Evolutionary conservation across 805 yeast species (phyloP), one percentile per base, ranked within the genome.

Genomic region (Kurtzmaniella fragi): DNA sequence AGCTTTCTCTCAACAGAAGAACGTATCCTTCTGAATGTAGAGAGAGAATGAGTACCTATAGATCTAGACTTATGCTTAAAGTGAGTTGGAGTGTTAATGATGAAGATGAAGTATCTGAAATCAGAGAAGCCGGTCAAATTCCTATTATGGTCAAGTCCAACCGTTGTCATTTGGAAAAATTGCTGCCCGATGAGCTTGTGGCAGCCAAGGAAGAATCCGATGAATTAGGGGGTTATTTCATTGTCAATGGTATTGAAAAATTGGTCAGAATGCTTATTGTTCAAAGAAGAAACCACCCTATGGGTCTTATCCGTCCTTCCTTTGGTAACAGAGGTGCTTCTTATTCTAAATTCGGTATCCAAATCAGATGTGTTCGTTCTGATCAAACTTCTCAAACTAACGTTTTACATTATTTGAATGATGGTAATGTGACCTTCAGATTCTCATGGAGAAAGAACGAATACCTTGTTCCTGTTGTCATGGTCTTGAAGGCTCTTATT

Each of bases 341-440:
- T 6, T 93, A 93, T 66, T 71, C 96, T 31, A 80, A 81, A 43
- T 93, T 65, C 51, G 99, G 99, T 81, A 80, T 93, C 45, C 97
- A 90, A 69, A 84, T 93, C 45, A 80, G 99, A 67, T 79, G 84
- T 45, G 97, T 89, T 2, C 80, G 99, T 59, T 95, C 95, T 3
- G 99, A 93, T 64, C 98, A 93, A 70, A 85, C 96, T 14, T 90
- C 99, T 15, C 97, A 90, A 66, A 89, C 98, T 4, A 93, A 91
- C 57, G 98, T 90, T n/a, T 72, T 93, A 58, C 99, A 93, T 62
- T 93, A 93, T 61, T 76, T 93, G 55, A 84, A 78, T 53, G 97
- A 93, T 56, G 99, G 99, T 67, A 91, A 85, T 54, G 95, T 90
- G 40, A 90, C 97, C 2, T 88, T 93, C 72, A 77, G 99, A 59